These are phyloP conservation scores for Bryoglossum gracile DNA, from an alignment of 495 filamentous ascomycete genomes.

Conservation along the genomic window DNA sequence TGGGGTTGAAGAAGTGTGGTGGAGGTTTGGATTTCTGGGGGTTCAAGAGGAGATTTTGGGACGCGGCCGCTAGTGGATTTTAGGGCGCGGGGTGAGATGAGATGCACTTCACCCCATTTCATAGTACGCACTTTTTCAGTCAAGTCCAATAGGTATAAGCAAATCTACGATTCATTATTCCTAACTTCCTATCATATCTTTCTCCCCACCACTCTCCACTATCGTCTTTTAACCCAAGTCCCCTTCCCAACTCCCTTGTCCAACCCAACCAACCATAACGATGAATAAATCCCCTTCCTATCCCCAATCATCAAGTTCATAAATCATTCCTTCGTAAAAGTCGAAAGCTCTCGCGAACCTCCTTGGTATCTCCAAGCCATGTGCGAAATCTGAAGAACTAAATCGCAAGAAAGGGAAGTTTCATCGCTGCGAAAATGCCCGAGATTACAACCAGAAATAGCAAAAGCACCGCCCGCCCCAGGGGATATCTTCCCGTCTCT, in stretches of 20 bases:
- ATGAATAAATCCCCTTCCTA: background rate
- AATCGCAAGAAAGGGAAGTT: background rate
- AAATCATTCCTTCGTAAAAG: constrained; percentile 2
- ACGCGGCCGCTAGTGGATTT: constrained; percentile 22
- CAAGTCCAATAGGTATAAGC: too few species aligned
- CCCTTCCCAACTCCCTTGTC: too few species aligned
- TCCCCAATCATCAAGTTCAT: constrained; percentile 1
- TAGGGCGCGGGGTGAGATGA: too few species aligned
- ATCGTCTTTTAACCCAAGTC: too few species aligned
- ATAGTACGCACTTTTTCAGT: too few species aligned
- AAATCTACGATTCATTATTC: background rate
- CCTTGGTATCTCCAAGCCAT: too few species aligned
- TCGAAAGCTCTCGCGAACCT: too few species aligned
- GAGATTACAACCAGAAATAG: background rate
- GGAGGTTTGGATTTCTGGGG: background rate
- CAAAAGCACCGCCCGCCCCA: constrained; percentile 3
- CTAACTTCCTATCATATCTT: background rate
- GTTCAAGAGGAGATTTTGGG: constrained; percentile 4
- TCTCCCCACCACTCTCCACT: too few species aligned
- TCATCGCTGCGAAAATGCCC: constrained; percentile 2
- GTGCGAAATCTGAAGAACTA: too few species aligned
- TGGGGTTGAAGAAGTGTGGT: background rate
- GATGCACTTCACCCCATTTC: too few species aligned
- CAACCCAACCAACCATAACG: too few species aligned
- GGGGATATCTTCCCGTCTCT: constrained; percentile 9